Base-by-base conservation (phyloP, 2,329 filamentous ascomycete species). In the Albifimbria verrucaria region DNA sequence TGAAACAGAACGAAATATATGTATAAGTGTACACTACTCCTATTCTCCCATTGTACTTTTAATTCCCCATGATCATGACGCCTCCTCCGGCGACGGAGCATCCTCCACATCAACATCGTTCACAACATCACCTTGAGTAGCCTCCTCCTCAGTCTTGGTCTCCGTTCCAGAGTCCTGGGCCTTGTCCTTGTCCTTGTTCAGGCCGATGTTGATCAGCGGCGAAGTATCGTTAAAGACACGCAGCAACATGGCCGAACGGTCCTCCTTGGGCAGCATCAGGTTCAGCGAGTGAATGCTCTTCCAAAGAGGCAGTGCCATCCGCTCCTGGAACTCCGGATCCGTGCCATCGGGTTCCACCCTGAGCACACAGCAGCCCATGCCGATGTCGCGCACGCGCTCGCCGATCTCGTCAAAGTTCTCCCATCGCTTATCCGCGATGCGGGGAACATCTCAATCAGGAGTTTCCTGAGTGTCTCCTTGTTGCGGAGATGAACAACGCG, bases 231-330 rank as follows among this genome's bases (percentile, higher is more conserved):
- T 95, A 75, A 88, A 99, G 55, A 99, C 79, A 21, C 94, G 82
- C 58, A 97, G 78, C 61, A 97, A 76, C 90, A 97, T 95, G 1
- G 94, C 94, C 22, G 86, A 87, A 17, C 94, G 85, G 60, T 99
- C 94, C 70, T 99, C 94, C 77, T 99, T 99, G 48, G 94, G 93
- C 65, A 99, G 79, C 94, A 99, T 99, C 51, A 99, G 82, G 70
- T 99, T 99, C 54, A 97, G 79, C 20, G 89, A 93, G 62, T 92
- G 87, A 56, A 96, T 82, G 68, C 92, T 95, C 73, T 95, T 88
- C 94, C 94, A 99, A 24, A 99, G 77, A 3, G 94, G 94, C 18
- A 99, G 80, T 2, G 93, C 89, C 83, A 97, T 91, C 23, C 83
- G 79, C 75, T 97, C 93, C 22, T 74, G 70, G 56, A 86, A 87